Conservation (phyloP, 495 filamentous ascomycete genomes). For the Daldinia decipiens region DNA sequence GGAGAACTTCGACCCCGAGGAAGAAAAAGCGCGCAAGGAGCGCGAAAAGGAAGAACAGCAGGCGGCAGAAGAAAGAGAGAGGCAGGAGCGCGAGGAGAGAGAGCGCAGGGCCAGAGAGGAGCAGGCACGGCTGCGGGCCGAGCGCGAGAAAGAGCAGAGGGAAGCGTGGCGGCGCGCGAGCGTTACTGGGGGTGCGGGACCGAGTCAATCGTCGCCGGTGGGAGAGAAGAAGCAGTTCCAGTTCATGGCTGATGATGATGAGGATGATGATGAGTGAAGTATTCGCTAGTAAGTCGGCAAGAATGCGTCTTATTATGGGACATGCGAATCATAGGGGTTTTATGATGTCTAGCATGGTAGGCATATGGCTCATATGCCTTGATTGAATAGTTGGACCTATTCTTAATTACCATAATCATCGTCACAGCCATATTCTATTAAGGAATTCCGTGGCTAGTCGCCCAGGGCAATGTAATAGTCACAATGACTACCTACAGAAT, state of each 20-base stretch:
- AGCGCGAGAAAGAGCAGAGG: slow-evolving; percentile 46
- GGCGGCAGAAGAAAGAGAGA: slow-evolving; percentile 56
- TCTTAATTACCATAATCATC: not conserved
- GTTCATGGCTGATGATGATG: slow-evolving; percentile 63
- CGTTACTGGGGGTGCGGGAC: slow-evolving; percentile 29
- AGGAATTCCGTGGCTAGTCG: too few species aligned
- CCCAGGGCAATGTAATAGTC: too few species aligned
- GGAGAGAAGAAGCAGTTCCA: slow-evolving; percentile 60
- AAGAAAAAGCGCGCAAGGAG: slow-evolving; percentile 56
- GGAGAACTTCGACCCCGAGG: slow-evolving; percentile 63
- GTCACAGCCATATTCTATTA: too few species aligned
- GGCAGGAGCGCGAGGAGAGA: slow-evolving; percentile 57
- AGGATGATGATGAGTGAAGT: slow-evolving; percentile 60
- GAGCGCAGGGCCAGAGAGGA: slow-evolving; percentile 52
- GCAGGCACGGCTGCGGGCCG: slow-evolving; percentile 48
- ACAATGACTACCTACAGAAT: too few species aligned
- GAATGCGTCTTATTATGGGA: not conserved
- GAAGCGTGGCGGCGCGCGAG: slow-evolving; percentile 52
- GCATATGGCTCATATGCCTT: not conserved
- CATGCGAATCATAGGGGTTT: not conserved
- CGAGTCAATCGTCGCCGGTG: slow-evolving; percentile 18
- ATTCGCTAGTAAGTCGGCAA: not conserved
- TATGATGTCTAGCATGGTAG: not conserved
- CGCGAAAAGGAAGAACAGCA: slow-evolving; percentile 53
- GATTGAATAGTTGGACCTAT: not conserved